Evolutionary conservation across 2,329 filamentous ascomycete genomes (phyloP), one percentile per base, ranked within the genome.

Genomic region (Pestalotiopsis sp.): DNA sequence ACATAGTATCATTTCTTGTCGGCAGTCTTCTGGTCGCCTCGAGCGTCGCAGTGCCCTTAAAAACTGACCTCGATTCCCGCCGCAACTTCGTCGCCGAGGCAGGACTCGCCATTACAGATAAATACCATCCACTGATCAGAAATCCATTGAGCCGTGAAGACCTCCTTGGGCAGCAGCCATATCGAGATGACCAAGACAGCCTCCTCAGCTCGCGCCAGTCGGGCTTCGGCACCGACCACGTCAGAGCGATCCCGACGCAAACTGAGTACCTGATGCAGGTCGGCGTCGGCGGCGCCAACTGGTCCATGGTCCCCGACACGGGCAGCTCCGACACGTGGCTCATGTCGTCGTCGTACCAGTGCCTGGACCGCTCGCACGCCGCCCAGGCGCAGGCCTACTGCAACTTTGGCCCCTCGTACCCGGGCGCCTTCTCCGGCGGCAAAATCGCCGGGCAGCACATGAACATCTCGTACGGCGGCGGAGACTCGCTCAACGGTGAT

Each of bases 291-390:
- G 69, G 59, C 20, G 68, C 73, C 39, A 72, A 66, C 23, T 78
- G 74, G 64, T 75, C 73, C 60, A 73, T 78, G 69, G 75, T 76
- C 38, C 72, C 76, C 45, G 77, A 79, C 69, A 78, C 77, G 4
- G 76, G 75, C 14, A 76, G 76, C 70, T 76, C 73, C 64, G 74
- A 79, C 66, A 79, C 75, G 23, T 79, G 76, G 76, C 72, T 78
- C 23, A 72, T 74, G 57, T 72, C 71, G 20, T 70, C 72, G 4
- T 72, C 70, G 4, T 78, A 77, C 69, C 66, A 71, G 58, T 79
- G 78, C 60, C 65, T 78, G 23, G 72, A 78, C 67, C 71, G 70
- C 4, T 71, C 65, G 31, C 69, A 71, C 39, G 67, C 71, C 4
- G 63, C 61, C n/a, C 72, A 74, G 41, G 38, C 67, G 9, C 64